Conservation (phyloP, 495 filamentous ascomycete genomes). For the Penicillium canescens region DNA sequence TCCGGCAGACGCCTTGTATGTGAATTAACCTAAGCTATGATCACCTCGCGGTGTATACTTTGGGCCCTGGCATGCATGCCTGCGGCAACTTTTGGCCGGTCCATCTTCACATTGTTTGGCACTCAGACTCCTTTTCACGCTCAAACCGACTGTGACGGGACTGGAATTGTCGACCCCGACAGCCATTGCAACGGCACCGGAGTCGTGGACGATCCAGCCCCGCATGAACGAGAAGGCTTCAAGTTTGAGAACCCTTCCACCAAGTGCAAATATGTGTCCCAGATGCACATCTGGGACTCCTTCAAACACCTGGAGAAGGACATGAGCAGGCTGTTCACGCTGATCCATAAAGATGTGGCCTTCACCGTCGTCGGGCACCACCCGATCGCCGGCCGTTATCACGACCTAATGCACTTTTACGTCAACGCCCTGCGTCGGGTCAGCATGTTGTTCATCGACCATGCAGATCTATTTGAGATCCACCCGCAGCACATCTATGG, state of each 20-base stretch:
- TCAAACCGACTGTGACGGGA: slow-evolving; percentile 23
- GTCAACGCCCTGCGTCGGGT: slow-evolving; percentile 38
- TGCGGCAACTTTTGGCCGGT: slow-evolving; percentile 1
- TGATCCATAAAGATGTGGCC: slow-evolving; percentile 36
- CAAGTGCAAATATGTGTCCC: slow-evolving; percentile 34
- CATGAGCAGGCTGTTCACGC: slow-evolving; percentile 34
- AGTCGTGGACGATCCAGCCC: slow-evolving; percentile 18
- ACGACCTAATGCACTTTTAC: slow-evolving; percentile 39
- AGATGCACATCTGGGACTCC: slow-evolving; percentile 38
- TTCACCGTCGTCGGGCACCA: slow-evolving; percentile 40
- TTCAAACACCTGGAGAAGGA: slow-evolving; percentile 42
- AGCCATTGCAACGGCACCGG: slow-evolving; percentile 28
- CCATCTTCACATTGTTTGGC: not conserved
- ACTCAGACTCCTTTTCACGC: not conserved
- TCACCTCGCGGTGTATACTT: slow-evolving; percentile 13
- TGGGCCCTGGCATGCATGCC: slow-evolving; percentile 12
- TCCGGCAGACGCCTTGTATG: not conserved
- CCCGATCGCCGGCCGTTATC: slow-evolving; percentile 35
- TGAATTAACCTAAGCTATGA: slow-evolving; percentile 8
- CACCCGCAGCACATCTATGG: slow-evolving; percentile 36
- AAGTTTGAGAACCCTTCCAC: slow-evolving; percentile 36
- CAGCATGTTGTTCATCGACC: slow-evolving; percentile 29
- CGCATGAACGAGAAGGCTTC: slow-evolving; percentile 31
- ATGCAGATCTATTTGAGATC: slow-evolving; percentile 36
- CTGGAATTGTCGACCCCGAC: slow-evolving; percentile 23